These are phyloP conservation scores for Lonicera japonica DNA, from an alignment of 129 eudicot genomes.

Conservation along the genomic window DNA sequence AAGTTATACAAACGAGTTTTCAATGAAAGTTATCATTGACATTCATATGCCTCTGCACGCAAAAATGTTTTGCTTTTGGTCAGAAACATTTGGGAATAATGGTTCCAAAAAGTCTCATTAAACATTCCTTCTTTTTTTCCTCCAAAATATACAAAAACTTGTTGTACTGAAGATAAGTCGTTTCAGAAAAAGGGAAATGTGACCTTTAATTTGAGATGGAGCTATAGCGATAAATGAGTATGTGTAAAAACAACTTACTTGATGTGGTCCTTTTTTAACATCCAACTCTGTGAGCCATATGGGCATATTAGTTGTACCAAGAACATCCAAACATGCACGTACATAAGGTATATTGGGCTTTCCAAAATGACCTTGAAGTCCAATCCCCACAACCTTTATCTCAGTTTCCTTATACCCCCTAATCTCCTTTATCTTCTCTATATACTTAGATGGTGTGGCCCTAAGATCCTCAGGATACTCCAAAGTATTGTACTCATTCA, in stretches of 20 bases:
- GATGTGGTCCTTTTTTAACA: slow-evolving; percentile 20
- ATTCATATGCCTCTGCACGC: too few species aligned
- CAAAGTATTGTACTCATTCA: slow-evolving; percentile 46
- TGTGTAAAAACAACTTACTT: slow-evolving; percentile 23
- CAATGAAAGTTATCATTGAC: too few species aligned
- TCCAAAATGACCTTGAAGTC: slow-evolving; percentile 31
- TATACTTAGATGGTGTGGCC: slow-evolving; percentile 19
- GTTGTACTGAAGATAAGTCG: too few species aligned
- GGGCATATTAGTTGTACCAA: slow-evolving; percentile 23
- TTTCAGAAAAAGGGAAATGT: too few species aligned
- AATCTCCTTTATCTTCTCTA: slow-evolving; percentile 20
- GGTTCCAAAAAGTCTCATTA: too few species aligned
- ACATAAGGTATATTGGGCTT: slow-evolving; percentile 22
- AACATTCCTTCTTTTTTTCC: too few species aligned
- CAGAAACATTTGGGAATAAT: too few species aligned
- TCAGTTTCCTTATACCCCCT: slow-evolving; percentile 23
- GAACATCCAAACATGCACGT: slow-evolving; percentile 24
- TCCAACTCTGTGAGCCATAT: slow-evolving; percentile 50
- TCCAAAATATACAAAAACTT: too few species aligned
- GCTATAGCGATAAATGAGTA: too few species aligned
- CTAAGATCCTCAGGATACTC: slow-evolving; percentile 15
- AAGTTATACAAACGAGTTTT: too few species aligned
- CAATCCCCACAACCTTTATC: slow-evolving; percentile 19
- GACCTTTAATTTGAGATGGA: too few species aligned
- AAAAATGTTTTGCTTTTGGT: too few species aligned